Evolutionary conservation across 2,329 filamentous ascomycete species (phyloP).

Genomic region (Paracoccidioides lutzii): DNA sequence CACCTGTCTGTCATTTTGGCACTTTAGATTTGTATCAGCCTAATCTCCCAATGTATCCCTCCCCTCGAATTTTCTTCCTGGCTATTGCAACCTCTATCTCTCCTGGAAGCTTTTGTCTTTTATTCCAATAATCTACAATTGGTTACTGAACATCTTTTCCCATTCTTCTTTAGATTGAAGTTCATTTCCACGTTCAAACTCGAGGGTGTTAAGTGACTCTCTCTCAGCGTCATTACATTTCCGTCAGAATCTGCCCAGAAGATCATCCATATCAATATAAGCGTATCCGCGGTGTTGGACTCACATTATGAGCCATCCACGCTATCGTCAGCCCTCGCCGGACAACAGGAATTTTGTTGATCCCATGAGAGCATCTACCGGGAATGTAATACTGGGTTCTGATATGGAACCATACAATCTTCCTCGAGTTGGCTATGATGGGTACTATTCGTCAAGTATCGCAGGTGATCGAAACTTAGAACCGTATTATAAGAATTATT

Average conservation of each 20-base stretch:
- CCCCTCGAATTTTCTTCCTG: background rate
- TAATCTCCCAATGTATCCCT: background rate
- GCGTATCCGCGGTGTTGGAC: background rate
- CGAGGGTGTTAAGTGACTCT: background rate
- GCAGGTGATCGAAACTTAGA: conserved; percentile 15
- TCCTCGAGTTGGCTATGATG: conserved; percentile 16
- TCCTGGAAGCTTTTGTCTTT: background rate
- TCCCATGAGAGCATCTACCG: conserved; percentile 30
- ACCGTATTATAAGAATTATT: conserved; percentile 3
- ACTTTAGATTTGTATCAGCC: background rate
- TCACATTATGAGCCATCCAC: conserved; percentile 18
- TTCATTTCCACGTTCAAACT: background rate
- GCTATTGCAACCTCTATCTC: background rate
- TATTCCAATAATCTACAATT: background rate
- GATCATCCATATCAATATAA: background rate
- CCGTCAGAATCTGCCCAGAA: background rate
- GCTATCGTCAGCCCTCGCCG: conserved; percentile 25
- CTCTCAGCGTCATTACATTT: background rate
- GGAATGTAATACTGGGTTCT: conserved; percentile 24
- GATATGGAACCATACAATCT: conserved; percentile 24
- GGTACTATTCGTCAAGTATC: conserved; percentile 20
- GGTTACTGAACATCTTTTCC: background rate
- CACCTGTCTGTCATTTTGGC: background rate
- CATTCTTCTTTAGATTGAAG: background rate
- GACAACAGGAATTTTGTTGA: conserved; percentile 22